Evolutionary conservation across 2,329 filamentous ascomycete species (phyloP).

Genomic region (Ophiocordyceps sinensis): DNA sequence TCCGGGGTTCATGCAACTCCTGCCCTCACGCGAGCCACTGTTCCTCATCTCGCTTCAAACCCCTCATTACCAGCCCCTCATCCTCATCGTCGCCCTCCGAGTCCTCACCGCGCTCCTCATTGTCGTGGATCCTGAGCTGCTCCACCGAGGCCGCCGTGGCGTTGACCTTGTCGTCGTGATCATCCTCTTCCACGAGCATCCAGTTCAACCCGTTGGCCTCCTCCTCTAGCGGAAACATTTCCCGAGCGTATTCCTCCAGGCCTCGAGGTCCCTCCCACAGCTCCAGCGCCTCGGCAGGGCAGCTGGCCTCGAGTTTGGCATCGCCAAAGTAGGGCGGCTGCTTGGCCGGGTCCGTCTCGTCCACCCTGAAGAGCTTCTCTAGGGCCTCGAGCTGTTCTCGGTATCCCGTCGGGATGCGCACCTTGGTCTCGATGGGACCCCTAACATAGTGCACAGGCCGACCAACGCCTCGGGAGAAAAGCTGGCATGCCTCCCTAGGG

Average conservation of each 20-base stretch:
- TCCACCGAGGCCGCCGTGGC: slow-evolving; percentile 21
- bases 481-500: slow-evolving; percentile 65
- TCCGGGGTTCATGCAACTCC: too few relatives aligned
- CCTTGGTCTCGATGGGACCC: slow-evolving; percentile 68
- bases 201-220: slow-evolving; percentile 85
- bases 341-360: slow-evolving; percentile 34
- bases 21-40: slow-evolving; percentile 38
- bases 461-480: slow-evolving; percentile 65
- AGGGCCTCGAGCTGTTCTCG: slow-evolving; percentile 67
- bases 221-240: slow-evolving; percentile 90
- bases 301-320: slow-evolving; percentile 40
- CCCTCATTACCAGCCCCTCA: slow-evolving; percentile 43
- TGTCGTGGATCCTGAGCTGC: slow-evolving; percentile 25
- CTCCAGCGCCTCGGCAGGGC: slow-evolving; percentile 60
- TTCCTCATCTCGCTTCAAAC: slow-evolving; percentile 41
- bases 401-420: slow-evolving; percentile 79
- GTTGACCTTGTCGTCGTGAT: slow-evolving; percentile 22
- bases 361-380: slow-evolving; percentile 42
- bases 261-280: slow-evolving; percentile 87
- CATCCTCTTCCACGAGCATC: slow-evolving; percentile 53
- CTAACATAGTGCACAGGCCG: slow-evolving; percentile 66
- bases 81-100: slow-evolving; percentile 32
- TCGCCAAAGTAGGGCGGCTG: slow-evolving; percentile 53
- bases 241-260: slow-evolving; percentile 85
- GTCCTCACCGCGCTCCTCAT: slow-evolving; percentile 16